Base-by-base conservation (phyloP, 129 eudicot species). In the Flaveria trinervia region DNA sequence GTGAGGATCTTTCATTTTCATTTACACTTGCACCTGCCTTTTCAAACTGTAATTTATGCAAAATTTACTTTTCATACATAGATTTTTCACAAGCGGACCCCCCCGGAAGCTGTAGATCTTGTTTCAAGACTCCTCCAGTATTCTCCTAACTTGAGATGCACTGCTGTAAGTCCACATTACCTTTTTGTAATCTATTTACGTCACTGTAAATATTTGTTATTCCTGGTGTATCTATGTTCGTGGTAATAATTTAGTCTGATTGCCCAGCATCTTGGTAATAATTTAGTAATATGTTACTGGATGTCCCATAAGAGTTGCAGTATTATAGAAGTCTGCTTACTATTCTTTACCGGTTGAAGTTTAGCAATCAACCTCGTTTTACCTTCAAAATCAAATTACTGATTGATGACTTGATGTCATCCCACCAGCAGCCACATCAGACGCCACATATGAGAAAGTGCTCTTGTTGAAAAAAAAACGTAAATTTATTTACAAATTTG, bases 21-120 rank as follows among this genome's bases (percentile, higher is more conserved):
- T 46, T 39, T 18, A 41, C 16, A 36, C 70, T 18, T 9, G 28
- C 64, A 56, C 64, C 28, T 56, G 7, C 74, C 39, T 65, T 46
- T 50, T 64, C 5, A 14, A 43, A 15, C 30, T 61, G 18, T n/a
- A 26, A 26, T 43, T 74, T 56, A 56, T 22, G 64, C 64, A 57
- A 20, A 22, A 14, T 57, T 20, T 57, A 57, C 65, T 20, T 41
- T 20, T 55, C 43, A 15, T 74, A 25, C 20, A 39, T 82, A 92
- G 97, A 92, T 92, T 71, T 92, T 92, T 83, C 88, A 86, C 83
- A 89, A 89, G 66, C 90, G 90, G 79, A 87, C 87, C 79, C 97
- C 97, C 20, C 97, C 97, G 15, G 97, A 91, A 78, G 97, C 97
- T 65, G 94, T 91, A 23, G 97, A 91, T 85, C 92, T 92, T 71